Evolutionary conservation across 495 filamentous ascomycete species (phyloP).

Genomic region (Aspergillus haitiensis): DNA sequence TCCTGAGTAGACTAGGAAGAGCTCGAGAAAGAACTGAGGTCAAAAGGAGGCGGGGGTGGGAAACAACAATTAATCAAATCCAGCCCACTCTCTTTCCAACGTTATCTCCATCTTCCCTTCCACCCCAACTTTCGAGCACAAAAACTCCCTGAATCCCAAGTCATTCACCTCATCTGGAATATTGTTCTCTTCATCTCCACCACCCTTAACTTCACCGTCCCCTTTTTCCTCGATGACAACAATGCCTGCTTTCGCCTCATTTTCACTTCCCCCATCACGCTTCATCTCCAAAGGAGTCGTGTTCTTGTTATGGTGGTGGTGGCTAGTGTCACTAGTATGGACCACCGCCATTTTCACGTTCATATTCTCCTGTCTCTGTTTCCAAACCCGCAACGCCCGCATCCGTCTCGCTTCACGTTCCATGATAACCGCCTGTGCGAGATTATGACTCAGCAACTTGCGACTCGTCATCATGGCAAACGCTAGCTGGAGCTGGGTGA

Average conservation of each 20-base stretch:
- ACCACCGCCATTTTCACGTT: neutral
- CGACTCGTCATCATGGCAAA: slow-evolving; percentile 21
- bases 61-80: slow-evolving; percentile 3
- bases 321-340: neutral
- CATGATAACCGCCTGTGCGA: slow-evolving; percentile 26
- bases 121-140: neutral
- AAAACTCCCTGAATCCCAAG: slow-evolving; percentile 17
- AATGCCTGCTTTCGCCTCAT: neutral
- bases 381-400: slow-evolving; percentile 23
- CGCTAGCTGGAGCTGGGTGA: slow-evolving; percentile 15
- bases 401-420: slow-evolving; percentile 35
- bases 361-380: neutral
- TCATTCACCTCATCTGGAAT: slow-evolving; percentile 9
- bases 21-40: neutral
- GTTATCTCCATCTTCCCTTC: neutral
- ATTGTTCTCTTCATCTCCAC: neutral
- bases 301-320: neutral
- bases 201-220: neutral
- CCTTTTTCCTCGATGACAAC: neutral
- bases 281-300: neutral
- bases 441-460: slow-evolving; percentile 7
- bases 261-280: neutral
- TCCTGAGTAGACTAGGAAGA: neutral
- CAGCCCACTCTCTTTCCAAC: slow-evolving; percentile 1
- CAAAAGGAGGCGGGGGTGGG: neutral